A percentile compares a stretch with the other conserved stretches of the same genome.
These are phyloP conservation scores for Hypericum perforatum DNA, from an alignment of 345 rosid species.

Conservation along the genomic window DNA sequence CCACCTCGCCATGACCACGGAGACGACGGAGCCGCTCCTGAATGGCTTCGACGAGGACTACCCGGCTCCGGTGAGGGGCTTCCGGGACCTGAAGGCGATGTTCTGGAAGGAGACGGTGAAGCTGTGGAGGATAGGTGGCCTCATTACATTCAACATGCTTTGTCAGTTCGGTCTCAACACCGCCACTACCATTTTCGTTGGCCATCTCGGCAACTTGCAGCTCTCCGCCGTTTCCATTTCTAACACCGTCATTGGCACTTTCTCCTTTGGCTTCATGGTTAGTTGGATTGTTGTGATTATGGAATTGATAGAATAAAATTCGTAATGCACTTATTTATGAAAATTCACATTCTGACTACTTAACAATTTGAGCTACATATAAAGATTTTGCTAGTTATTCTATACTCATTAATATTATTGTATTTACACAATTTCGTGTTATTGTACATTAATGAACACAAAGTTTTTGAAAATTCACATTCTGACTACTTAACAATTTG, in stretches of 20 bases:
- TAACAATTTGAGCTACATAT: too few species aligned
- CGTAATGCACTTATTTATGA: too few species aligned
- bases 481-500: too few species aligned
- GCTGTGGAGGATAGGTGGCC: conserved; percentile 59
- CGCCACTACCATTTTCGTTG: conserved; percentile 46
- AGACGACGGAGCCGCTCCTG: conserved; percentile 2
- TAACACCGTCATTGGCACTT: conserved; percentile 58
- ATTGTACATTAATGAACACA: too few species aligned
- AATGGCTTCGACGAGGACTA: conserved; percentile 18
- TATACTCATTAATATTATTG: too few species aligned
- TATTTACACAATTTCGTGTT: too few species aligned
- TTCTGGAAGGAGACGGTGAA: conserved; percentile 40
- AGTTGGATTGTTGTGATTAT: conserved; percentile 1
- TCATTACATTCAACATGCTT: conserved; percentile 37
- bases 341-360: too few species aligned
- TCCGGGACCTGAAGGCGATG: conserved; percentile 30
- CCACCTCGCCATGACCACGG: too few species aligned
- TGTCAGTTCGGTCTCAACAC: conserved; percentile 49
- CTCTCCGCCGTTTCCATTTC: conserved; percentile 63
- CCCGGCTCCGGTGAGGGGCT: conserved; percentile 34
- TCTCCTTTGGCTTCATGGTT: conserved; percentile 73
- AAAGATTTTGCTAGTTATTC: too few species aligned
- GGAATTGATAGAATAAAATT: too few species aligned
- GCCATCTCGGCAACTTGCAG: conserved; percentile 56
- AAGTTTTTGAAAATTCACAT: too few species aligned